Base-by-base conservation (phyloP, 2,329 filamentous ascomycete genomes). In the Botrytis aclada region DNA sequence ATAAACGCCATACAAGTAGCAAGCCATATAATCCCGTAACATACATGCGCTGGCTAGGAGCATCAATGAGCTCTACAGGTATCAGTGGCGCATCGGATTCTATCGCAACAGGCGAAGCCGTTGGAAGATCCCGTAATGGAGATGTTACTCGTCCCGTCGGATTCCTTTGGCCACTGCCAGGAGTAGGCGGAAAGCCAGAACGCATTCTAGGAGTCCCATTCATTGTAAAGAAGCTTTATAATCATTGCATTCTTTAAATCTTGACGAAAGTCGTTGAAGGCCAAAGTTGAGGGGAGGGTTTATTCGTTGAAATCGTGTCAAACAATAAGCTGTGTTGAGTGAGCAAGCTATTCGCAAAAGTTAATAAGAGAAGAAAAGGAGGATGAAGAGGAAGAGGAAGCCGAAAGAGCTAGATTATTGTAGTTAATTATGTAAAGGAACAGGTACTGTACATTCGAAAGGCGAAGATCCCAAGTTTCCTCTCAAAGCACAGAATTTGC, bases 31-130 rank as follows among this genome's bases (percentile, higher is more conserved):
- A 83, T n/a, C 89, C 91, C 75, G 92, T 88, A 65, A 94, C 91
- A 81, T 97, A 98, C 78, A 97, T 88, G 72, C 96, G 90, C 83
- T 99, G 96, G 70, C 93, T 93, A 10, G 96, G 95, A 63, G 93
- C 93, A 84, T 98, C 95, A 81, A 98, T 87, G 64, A 97, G 84
- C 76, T 89, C 88, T 76, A 93, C 85, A 20, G 96, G 92, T 79
- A 99, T 95, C 72, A 97, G 84, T 47, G 96, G 95, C 70, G 74
- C 72, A 71, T 76, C 76, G 18, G 76, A 74, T 9, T 74, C 69
- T 25, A 73, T 69, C 18, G 75, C 51, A 51, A 73, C 56, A 47
- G 76, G 69, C 37, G 77, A 41, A 18, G 63, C 70, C 18, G 65
- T 45, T 70, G 79, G 77, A 29, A 81, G 74, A 29, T 76, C 75